Conservation (phyloP, 495 filamentous ascomycete genomes). For the Neurospora cerealis region DNA sequence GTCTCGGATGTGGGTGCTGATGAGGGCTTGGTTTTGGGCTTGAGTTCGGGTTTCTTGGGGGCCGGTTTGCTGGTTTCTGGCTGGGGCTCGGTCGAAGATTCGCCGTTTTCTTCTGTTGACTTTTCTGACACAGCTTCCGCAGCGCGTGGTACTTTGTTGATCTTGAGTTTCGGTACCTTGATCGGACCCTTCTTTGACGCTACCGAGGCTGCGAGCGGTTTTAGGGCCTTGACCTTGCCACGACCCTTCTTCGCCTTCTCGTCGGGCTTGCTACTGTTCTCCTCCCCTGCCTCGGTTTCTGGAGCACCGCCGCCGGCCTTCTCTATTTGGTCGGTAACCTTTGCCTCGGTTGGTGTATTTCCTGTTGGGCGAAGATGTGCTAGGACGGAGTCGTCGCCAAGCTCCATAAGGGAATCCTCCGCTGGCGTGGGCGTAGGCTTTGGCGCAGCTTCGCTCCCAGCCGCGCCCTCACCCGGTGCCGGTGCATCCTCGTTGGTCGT, state of each 20-base stretch:
- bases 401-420: constrained; percentile 1
- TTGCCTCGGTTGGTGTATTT: constrained; percentile 28
- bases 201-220: neutral
- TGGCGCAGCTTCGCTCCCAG: neutral
- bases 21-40: neutral
- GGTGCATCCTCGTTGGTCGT: neutral
- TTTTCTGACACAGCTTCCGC: constrained; percentile 1
- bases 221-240: neutral
- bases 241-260: constrained; percentile 12
- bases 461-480: neutral
- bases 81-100: neutral
- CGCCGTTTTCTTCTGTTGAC: constrained; percentile 11
- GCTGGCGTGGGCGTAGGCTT: constrained; percentile 8
- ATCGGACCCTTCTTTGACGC: neutral
- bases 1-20: neutral
- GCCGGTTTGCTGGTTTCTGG: constrained; percentile 18
- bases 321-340: constrained; percentile 32
- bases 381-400: constrained; percentile 8
- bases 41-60: constrained; percentile 2
- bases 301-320: neutral
- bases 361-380: constrained; percentile 7
- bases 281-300: neutral
- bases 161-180: neutral
- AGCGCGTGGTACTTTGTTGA: neutral
- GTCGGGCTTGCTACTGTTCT: constrained; percentile 9